Evolutionary conservation across 2,329 filamentous ascomycete species (phyloP), one percentile per base, ranked within the genome.

Genomic region (Achaetomium macrosporum): DNA sequence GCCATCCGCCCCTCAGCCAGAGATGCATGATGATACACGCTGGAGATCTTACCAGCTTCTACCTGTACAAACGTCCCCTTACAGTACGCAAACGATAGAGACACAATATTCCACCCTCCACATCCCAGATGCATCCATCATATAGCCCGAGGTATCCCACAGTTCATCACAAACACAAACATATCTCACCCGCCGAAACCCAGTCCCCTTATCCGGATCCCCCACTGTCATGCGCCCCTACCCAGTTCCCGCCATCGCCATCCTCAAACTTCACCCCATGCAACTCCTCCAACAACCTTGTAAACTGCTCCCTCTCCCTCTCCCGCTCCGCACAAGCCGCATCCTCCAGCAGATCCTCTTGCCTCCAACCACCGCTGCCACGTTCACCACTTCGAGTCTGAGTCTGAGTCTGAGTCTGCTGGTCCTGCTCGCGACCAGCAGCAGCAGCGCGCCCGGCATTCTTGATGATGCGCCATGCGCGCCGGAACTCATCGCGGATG

Each of bases 401-500:
- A 33, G 7, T 33, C 30, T 15, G 33, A 35, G 33, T 35, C 16
- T 52, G 51, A 11, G 20, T 42, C 47, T 20, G 12, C 36, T 48
- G 46, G 2, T 36, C 37, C 15, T 40, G 29, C 19, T 30, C 25
- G 7, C 13, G 25, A 20, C 17, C 12, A 19, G 13, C 16, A 39
- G 31, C 8, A n/a, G 8, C 51, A n/a, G 13, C 13, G 12, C 40
- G 39, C 5, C 81, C 77, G 2, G 79, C 69, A 7, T 69, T 69
- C 58, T 72, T 75, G 57, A 91, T 81, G 53, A 95, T 85, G 35
- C 80, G 75, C 81, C 87, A 88, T 2, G 88, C 89, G 17, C 90
- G 79, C 16, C 88, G 79, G 64, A 95, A 93, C 69, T 96, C 90
- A 61, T 93, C 86, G 39, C 88, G 77, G 55, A 95, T 93, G 0